These are phyloP conservation scores for Yamadazyma siamensis DNA, from an alignment of 1,139 yeast species.

Conservation along the genomic window DNA sequence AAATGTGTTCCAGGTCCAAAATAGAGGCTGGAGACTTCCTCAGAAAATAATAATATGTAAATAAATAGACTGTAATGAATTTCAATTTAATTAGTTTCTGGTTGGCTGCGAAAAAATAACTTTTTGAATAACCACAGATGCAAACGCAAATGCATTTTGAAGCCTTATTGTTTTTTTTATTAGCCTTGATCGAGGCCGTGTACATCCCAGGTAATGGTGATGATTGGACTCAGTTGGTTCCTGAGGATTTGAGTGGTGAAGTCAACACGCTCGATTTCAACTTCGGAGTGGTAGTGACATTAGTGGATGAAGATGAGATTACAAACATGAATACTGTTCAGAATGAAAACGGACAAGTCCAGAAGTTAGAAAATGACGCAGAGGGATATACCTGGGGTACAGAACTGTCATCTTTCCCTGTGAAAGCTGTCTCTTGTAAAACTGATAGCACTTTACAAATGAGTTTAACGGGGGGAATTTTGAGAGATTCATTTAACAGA, in stretches of 20 bases:
- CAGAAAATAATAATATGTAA: slow-evolving; percentile 1
- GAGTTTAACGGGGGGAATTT: slow-evolving; percentile 30
- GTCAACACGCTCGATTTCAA: slow-evolving; percentile 25
- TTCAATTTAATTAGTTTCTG: too few species aligned
- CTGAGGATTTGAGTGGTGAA: slow-evolving; percentile 16
- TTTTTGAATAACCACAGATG: too few species aligned
- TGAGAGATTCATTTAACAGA: slow-evolving; percentile 33
- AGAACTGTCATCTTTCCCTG: slow-evolving; percentile 3
- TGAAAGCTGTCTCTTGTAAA: slow-evolving; percentile 31
- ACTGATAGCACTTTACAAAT: slow-evolving; percentile 29
- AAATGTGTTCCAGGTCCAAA: slow-evolving; percentile 38
- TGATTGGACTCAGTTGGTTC: slow-evolving; percentile 32
- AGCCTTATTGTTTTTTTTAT: too few species aligned
- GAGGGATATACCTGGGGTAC: not conserved
- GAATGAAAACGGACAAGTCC: slow-evolving; percentile 32
- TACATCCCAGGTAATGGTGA: slow-evolving; percentile 32
- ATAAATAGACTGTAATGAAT: too few species aligned
- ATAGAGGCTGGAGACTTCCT: slow-evolving; percentile 8
- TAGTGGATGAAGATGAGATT: slow-evolving; percentile 17
- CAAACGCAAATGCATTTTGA: too few species aligned
- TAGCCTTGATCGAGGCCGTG: slow-evolving; percentile 7
- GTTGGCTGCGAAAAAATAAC: slow-evolving; percentile 1
- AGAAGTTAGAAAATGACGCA: slow-evolving; percentile 10
- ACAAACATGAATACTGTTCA: slow-evolving; percentile 15
- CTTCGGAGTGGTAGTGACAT: slow-evolving; percentile 36